Conservation (phyloP, 306 rosid species). For the Cicer chorassanicum region DNA sequence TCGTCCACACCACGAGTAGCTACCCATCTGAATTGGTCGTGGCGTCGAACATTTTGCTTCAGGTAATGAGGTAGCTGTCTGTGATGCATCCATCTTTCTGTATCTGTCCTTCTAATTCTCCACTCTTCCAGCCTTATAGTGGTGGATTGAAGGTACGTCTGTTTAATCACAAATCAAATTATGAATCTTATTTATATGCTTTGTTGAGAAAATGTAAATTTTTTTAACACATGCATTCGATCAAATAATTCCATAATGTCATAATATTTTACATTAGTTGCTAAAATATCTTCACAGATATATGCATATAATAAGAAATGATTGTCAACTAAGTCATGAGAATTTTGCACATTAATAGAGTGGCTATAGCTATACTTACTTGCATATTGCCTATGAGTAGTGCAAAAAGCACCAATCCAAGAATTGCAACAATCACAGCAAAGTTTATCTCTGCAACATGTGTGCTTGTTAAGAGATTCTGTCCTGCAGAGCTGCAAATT, state of each 20-base stretch:
- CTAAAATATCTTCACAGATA: too few relatives aligned
- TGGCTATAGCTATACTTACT: constrained; percentile 45
- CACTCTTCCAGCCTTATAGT: constrained; percentile 59
- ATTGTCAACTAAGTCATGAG: constrained; percentile 3
- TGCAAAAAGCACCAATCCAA: constrained; percentile 64
- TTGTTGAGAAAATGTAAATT: too few relatives aligned
- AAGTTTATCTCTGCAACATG: constrained; percentile 58
- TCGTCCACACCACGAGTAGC: constrained; percentile 65
- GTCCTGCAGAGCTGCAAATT: constrained; percentile 61
- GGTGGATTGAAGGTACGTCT: constrained; percentile 62
- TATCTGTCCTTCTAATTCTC: constrained; percentile 60
- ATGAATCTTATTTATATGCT: too few relatives aligned
- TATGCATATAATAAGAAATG: too few relatives aligned
- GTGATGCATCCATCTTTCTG: constrained; percentile 65
- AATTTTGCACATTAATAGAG: not conserved
- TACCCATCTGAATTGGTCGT: constrained; percentile 62
- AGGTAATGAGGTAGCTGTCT: constrained; percentile 58
- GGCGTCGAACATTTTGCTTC: constrained; percentile 55
- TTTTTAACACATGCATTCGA: too few relatives aligned
- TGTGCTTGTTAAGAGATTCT: constrained; percentile 59
- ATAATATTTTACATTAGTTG: too few relatives aligned
- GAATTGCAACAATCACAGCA: constrained; percentile 60
- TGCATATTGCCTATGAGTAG: constrained; percentile 68
- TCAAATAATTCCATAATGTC: too few relatives aligned
- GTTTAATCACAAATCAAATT: constrained; percentile 29